Evolutionary conservation across 192 early-diverging fungal species (phyloP), one percentile per base, ranked within the genome.

Genomic region (Spizellomyces punctatus): DNA sequence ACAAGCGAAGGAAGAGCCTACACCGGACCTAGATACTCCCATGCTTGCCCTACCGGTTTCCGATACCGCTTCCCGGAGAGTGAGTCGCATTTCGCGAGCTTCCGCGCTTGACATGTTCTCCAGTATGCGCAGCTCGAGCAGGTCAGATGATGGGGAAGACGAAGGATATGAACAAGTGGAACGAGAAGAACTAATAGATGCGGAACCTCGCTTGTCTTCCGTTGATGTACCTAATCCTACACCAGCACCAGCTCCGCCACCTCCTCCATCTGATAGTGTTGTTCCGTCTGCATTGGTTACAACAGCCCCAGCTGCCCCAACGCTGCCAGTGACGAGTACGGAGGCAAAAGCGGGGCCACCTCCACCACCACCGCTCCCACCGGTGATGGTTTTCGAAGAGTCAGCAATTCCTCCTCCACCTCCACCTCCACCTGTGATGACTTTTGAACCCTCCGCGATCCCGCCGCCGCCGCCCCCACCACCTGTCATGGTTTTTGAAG

Each of bases 341-440:
- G 59, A 16, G 59, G 59, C 14, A 42, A 17, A 16, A 27, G 21
- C 59, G 17, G 17, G 6, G 0, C 59, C 64, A 9, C 47, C 68
- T 73, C 43, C 64, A 69, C 72, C 73, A 66, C 73, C 73, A 22
- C 72, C 73, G 21, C 70, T 71, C 9, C 71, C 70, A 36, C 70
- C 71, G 48, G 17, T 48, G 10, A 17, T 45, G 10, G 58, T 50
- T n/a, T 19, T 50, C 46, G 69, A 27, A 45, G 22, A 12, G 44
- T 44, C 49, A 65, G 44, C 12, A n/a, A 72, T 58, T 8, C 75
- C 73, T 14, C 64, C 74, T 21, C 64, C 78, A 62, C 76, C 76
- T 6, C 76, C 80, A 16, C 76, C 80, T 45, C 73, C 76, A n/a
- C 76, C 76, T 46, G 71, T 68, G 9, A 57, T 69, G 68, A n/a